Evolutionary conservation across 345 rosid species (phyloP).

Genomic region (Aurinia saxatilis): DNA sequence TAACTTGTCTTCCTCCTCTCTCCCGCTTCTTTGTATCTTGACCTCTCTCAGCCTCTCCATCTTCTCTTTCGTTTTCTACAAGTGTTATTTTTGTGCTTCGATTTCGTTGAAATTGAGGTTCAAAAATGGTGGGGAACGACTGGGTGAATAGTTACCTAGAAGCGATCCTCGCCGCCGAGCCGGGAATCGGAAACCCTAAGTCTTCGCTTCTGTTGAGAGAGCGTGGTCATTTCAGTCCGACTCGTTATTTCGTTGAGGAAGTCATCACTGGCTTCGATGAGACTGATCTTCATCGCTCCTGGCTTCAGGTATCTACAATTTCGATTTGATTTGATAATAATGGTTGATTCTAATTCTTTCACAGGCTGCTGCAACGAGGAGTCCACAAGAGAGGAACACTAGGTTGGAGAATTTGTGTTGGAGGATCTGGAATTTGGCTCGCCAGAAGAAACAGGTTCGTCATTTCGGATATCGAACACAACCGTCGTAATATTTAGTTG

Average conservation of each 20-base stretch:
- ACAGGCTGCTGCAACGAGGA: constrained; percentile 75
- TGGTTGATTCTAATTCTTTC: neutral
- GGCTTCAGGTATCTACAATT: constrained; percentile 44
- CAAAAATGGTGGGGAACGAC: constrained; percentile 23
- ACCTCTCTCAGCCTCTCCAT: too few relatives aligned
- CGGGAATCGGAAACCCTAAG: constrained; percentile 19
- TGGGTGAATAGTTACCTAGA: constrained; percentile 28
- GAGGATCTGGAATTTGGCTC: constrained; percentile 87
- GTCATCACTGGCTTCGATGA: constrained; percentile 70
- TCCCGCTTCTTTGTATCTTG: too few relatives aligned
- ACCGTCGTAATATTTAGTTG: too few relatives aligned
- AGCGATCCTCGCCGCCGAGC: constrained; percentile 25
- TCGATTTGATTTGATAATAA: neutral
- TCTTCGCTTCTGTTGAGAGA: constrained; percentile 57
- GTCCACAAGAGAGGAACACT: constrained; percentile 71
- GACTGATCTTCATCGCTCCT: constrained; percentile 80
- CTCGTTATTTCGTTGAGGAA: constrained; percentile 63
- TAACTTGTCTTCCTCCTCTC: too few relatives aligned
- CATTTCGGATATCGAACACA: too few relatives aligned
- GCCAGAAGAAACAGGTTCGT: constrained; percentile 82
- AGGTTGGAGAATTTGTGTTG: constrained; percentile 82
- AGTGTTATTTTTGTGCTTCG: too few relatives aligned
- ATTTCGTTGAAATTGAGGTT: neutral
- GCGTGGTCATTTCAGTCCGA: constrained; percentile 61
- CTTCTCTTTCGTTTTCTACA: too few relatives aligned